Base-by-base conservation (phyloP, 2,329 filamentous ascomycete species). In the Fusarium ambrosium region DNA sequence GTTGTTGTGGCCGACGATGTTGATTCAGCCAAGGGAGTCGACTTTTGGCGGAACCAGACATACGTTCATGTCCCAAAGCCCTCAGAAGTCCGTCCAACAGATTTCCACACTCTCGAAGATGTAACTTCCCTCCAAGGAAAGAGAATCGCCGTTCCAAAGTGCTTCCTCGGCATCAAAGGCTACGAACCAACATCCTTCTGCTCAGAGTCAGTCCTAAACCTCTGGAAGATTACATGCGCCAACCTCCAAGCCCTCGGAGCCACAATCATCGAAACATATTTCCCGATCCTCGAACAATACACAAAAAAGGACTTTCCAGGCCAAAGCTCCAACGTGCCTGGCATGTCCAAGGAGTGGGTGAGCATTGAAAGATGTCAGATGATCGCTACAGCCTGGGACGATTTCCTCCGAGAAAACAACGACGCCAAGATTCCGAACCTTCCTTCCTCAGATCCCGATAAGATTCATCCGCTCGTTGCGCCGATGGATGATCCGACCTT, bases 11-110 rank as follows among this genome's bases (percentile, higher is more conserved):
- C 78, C 0, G 79, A 84, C 0, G 89, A 91, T 24, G 34, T 34
- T 0, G 27, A 48, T 0, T 16, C 29, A 9, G 89, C 22, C 6
- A 59, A 37, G 4, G 56, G 56, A n/a, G 22, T 59, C 14, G 56
- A 91, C 69, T 91, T 91, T 73, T 91, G 89, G 85, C 82, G 87
- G 5, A 82, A 86, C 18, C 89, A 91, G 66, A 79, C 78, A 0
- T 84, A 84, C 60, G 80, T 90, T 0, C 45, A 80, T 1, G 75
- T 90, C 1, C 84, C 85, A 1, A 71, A 70, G 2, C 71, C 80
- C 0, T 78, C 79, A 13, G 73, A 80, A 7, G 72, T 81, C 4
- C 80, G 81, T 1, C 82, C 84, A 16, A 16, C n/a, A 4, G 45
- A 63, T 6, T 63, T 27, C 3, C 58, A 37, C 5, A 55, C 20